phyloP scores from a whole-genome alignment of 805 yeast species.

The Candida incommunis region DNA sequence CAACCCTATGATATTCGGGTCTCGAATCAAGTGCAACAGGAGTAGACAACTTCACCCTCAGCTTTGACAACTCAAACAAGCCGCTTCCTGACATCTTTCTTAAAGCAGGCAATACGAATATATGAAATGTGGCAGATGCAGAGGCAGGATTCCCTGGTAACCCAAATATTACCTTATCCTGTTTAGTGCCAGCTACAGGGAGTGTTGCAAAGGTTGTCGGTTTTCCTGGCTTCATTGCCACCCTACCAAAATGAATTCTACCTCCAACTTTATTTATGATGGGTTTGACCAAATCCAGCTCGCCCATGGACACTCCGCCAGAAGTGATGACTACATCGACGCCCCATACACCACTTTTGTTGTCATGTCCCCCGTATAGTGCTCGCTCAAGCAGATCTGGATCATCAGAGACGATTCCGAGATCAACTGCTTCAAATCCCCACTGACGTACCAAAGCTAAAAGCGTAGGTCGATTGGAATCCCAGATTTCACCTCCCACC shows the following conservation, averaged over 20 bases:
- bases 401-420: slow-evolving; percentile 37
- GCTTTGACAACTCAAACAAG: slow-evolving; percentile 15
- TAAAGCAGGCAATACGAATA: slow-evolving; percentile 35
- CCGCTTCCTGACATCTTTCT: slow-evolving; percentile 24
- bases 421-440: slow-evolving; percentile 29
- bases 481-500: slow-evolving; percentile 33
- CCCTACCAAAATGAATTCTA: slow-evolving; percentile 37
- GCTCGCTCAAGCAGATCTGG: slow-evolving; percentile 15
- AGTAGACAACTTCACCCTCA: slow-evolving; percentile 23
- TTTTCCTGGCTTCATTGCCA: slow-evolving; percentile 46
- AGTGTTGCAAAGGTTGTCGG: slow-evolving; percentile 43
- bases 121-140: slow-evolving; percentile 32
- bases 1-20: slow-evolving; percentile 38
- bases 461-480: slow-evolving; percentile 36
- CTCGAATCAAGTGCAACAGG: slow-evolving; percentile 31
- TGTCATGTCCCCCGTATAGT: slow-evolving; percentile 17
- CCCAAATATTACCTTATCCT: slow-evolving; percentile 28
- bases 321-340: slow-evolving; percentile 35
- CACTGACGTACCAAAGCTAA: slow-evolving; percentile 22
- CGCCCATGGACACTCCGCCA: slow-evolving; percentile 52
- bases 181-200: too few relatives aligned
- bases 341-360: too few relatives aligned
- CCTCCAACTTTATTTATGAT: slow-evolving; percentile 32
- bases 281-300: slow-evolving; percentile 36
- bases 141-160: slow-evolving; percentile 48